phyloP scores from a whole-genome alignment of 2,329 filamentous ascomycete genomes.

The Sporothrix brasiliensis region DNA sequence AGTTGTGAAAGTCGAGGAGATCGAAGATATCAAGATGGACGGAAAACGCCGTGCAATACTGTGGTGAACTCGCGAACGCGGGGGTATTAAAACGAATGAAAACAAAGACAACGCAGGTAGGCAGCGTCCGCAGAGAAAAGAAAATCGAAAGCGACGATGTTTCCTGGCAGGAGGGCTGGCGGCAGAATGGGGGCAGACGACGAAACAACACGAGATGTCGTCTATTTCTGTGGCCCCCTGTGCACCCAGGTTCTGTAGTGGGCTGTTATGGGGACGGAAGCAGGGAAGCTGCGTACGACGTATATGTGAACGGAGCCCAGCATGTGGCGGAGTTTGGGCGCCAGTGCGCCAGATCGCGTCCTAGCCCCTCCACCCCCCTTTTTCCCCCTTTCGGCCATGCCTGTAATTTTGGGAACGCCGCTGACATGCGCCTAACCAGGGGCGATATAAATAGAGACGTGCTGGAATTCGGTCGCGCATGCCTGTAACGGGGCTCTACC shows the following conservation, averaged over 20 bases:
- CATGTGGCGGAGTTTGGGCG: constrained; percentile 25
- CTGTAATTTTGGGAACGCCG: constrained; percentile 4
- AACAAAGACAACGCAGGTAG: neutral
- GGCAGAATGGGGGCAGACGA: constrained; percentile 17
- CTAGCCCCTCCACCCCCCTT: constrained; percentile 18
- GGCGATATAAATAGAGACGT: constrained; percentile 13
- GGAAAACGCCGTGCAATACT: neutral
- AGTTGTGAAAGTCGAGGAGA: neutral
- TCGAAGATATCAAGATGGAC: neutral
- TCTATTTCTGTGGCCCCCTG: constrained; percentile 21
- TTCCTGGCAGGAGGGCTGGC: constrained; percentile 11
- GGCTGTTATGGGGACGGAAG: constrained; percentile 4
- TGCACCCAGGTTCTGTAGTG: neutral
- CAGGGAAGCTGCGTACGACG: constrained; percentile 15
- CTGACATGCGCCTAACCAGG: neutral
- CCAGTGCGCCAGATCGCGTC: constrained; percentile 12
- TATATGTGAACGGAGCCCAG: constrained; percentile 13
- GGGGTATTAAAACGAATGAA: constrained; percentile 17
- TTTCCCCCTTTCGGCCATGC: constrained; percentile 12
- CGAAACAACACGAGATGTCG: constrained; percentile 25
- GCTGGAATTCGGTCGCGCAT: neutral
- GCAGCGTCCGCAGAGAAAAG: neutral
- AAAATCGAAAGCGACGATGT: neutral
- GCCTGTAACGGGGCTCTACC: constrained; percentile 2
- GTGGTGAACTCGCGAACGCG: neutral